Conservation (phyloP, 2,329 filamentous ascomycete species). For the Botryotinia calthae region DNA sequence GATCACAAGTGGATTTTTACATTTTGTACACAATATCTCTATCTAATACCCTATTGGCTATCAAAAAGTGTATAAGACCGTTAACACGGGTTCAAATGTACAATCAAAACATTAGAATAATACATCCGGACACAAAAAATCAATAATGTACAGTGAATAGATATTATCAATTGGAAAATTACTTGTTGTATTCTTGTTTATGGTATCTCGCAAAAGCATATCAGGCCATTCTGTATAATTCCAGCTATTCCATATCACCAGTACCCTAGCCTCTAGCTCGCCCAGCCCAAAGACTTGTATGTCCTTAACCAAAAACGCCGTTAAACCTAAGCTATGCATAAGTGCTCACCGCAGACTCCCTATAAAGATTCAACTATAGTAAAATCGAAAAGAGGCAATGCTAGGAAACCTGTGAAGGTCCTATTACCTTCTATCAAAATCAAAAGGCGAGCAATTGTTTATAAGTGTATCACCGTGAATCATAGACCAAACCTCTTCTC, state of each 20-base stretch:
- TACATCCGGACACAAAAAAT: background rate
- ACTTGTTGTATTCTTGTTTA: constrained; percentile 12
- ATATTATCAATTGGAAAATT: background rate
- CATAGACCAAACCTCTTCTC: background rate
- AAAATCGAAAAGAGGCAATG: background rate
- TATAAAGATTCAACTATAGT: background rate
- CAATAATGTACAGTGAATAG: background rate
- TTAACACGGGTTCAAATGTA: background rate
- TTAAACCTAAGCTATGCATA: constrained; percentile 12
- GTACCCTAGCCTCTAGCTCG: background rate
- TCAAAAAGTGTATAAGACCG: background rate
- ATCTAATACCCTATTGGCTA: background rate
- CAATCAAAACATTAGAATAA: background rate
- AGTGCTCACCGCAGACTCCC: background rate
- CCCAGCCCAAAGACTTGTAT: constrained; percentile 8
- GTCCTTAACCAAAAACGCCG: constrained; percentile 10
- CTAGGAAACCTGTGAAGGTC: constrained; percentile 2
- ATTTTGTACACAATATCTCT: background rate
- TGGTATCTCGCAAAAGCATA: constrained; percentile 16
- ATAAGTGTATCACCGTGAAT: background rate
- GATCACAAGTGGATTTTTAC: background rate
- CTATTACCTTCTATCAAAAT: background rate
- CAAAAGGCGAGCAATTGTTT: background rate
- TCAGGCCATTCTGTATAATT: constrained; percentile 13
- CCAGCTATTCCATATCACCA: background rate